These are phyloP conservation scores for Amauroascus niger DNA, from an alignment of 2,329 filamentous ascomycete species.

Conservation along the genomic window DNA sequence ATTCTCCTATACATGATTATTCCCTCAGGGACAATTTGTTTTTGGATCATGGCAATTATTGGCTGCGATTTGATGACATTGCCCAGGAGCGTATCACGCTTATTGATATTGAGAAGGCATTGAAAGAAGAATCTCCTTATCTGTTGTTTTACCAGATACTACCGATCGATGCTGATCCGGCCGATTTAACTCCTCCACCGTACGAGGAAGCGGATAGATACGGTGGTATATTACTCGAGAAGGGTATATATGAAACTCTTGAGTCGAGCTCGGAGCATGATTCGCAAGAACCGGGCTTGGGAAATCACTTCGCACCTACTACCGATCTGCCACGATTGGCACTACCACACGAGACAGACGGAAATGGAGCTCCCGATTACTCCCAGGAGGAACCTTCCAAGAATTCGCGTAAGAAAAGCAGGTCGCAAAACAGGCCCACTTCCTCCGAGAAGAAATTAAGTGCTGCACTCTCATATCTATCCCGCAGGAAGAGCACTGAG, in stretches of 20 bases:
- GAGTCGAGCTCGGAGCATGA: slow-evolving; percentile 1
- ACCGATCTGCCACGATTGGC: neutral
- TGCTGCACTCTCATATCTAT: slow-evolving; percentile 5
- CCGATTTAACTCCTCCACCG: slow-evolving; percentile 21
- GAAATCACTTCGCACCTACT: neutral
- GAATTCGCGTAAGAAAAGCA: neutral
- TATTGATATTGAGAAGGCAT: slow-evolving; percentile 66
- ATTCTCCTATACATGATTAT: slow-evolving; percentile 18
- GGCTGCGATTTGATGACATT: slow-evolving; percentile 93
- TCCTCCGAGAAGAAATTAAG: slow-evolving; percentile 6
- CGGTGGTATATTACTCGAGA: slow-evolving; percentile 2
- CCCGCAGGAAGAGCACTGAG: slow-evolving; percentile 9
- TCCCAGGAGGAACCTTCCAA: neutral
- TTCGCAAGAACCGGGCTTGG: neutral
- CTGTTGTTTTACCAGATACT: slow-evolving; percentile 91
- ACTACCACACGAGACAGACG: neutral
- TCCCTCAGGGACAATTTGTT: slow-evolving; percentile 16
- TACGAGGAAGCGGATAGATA: slow-evolving; percentile 8
- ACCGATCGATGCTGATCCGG: slow-evolving; percentile 62
- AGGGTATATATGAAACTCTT: slow-evolving; percentile 1
- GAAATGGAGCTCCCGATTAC: neutral
- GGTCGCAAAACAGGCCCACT: neutral
- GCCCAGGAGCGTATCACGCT: slow-evolving; percentile 58
- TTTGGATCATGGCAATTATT: slow-evolving; percentile 60
- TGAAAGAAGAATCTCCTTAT: slow-evolving; percentile 85